Percentiles rank a stretch among this genome's conserved stretches.
Evolutionary conservation across 345 rosid species (phyloP).

Genomic region (Firmiana major): DNA sequence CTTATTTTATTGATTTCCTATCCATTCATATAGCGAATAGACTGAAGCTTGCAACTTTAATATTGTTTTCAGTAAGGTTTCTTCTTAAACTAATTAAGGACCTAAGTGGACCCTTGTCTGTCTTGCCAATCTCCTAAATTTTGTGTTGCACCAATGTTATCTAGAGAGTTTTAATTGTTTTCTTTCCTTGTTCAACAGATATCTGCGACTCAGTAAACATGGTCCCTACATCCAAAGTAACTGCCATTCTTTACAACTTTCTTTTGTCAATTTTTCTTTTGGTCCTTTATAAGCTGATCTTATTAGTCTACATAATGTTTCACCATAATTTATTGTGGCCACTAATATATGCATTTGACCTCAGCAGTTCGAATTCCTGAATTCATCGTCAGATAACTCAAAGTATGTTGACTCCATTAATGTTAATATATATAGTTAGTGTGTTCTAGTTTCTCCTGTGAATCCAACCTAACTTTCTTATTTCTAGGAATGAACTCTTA

Average conservation of each 20-base stretch:
- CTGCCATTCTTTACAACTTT: conserved; percentile 7
- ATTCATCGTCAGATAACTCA: conserved; percentile 41
- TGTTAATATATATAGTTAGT: conserved; percentile 4
- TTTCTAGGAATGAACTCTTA: conserved; percentile 53
- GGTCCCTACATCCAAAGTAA: conserved; percentile 24
- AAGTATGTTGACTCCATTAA: conserved; percentile 33
- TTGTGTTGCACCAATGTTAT: background rate
- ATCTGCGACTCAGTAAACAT: conserved; percentile 18
- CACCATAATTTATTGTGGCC: background rate
- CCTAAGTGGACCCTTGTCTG: background rate
- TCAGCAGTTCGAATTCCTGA: conserved; percentile 31
- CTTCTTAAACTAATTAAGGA: background rate
- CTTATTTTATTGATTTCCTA: no score
- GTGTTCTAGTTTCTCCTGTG: conserved; percentile 12
- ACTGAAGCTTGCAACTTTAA: background rate
- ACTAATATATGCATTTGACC: conserved; percentile 17
- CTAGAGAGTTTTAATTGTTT: conserved; percentile 5
- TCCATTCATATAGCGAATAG: no score
- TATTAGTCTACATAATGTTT: background rate
- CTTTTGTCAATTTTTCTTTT: background rate
- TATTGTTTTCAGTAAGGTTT: background rate
- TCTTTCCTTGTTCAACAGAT: conserved; percentile 24
- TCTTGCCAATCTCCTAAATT: background rate
- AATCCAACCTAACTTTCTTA: conserved; percentile 12
- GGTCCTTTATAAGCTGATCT: background rate